A percentile compares a stretch with the other conserved stretches of the same genome.
Conservation (phyloP, 2,329 filamentous ascomycete genomes). For the Ophiostoma sp. region DNA sequence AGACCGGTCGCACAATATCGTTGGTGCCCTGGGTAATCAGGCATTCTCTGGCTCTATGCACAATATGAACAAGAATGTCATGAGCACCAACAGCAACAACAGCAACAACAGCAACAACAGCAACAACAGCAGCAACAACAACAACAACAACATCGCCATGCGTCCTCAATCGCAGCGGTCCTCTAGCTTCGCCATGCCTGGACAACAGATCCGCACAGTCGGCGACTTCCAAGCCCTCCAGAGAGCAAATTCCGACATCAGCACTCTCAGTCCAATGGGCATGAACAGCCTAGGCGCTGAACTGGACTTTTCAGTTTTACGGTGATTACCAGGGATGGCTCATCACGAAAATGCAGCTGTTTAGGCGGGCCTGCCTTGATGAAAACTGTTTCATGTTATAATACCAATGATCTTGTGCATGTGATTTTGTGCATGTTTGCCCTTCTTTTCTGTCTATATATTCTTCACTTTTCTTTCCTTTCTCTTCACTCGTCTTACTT, state of each 20-base stretch:
- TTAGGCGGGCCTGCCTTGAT: background rate
- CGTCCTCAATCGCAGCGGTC: constrained; percentile 37
- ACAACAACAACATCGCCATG: constrained; percentile 32
- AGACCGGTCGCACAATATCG: background rate
- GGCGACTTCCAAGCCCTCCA: constrained; percentile 49
- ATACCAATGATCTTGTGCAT: background rate
- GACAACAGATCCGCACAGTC: constrained; percentile 41
- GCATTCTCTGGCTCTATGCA: background rate
- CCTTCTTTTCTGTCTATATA: background rate
- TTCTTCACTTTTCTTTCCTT: background rate
- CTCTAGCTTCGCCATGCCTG: constrained; percentile 39
- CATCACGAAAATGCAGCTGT: background rate
- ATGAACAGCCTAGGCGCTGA: constrained; percentile 38
- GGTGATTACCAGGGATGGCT: constrained; percentile 28
- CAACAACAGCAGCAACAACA: too few species aligned
- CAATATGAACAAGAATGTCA: background rate
- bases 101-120: constrained; percentile 29
- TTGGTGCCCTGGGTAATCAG: background rate
- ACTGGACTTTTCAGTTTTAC: constrained; percentile 39
- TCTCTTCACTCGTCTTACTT: background rate
- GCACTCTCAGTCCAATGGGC: constrained; percentile 34
- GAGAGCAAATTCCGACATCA: constrained; percentile 41
- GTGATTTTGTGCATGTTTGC: background rate
- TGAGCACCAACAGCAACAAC: constrained; percentile 25
- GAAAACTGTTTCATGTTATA: background rate